phyloP scores from a whole-genome alignment of 306 rosid genomes.

The Ammopiptanthus mongolicus region DNA sequence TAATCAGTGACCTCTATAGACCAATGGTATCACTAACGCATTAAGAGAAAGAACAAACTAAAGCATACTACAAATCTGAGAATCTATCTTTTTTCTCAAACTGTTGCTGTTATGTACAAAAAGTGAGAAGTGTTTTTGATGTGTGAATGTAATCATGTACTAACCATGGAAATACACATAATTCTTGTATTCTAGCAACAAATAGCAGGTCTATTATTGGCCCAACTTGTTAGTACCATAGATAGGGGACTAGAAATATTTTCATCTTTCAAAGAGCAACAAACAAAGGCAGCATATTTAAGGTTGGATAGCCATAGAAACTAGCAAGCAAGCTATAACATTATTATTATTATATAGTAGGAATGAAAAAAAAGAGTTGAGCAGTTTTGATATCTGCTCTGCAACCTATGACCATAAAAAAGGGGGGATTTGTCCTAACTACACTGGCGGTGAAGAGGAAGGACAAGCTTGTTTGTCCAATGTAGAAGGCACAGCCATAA shows the following conservation, averaged over 20 bases:
- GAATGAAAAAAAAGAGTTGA: too few relatives aligned
- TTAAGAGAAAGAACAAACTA: not conserved
- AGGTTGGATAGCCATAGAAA: not conserved
- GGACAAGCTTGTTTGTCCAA: not conserved
- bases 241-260: not conserved
- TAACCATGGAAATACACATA: not conserved
- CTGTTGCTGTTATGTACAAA: not conserved
- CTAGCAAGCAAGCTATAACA: not conserved
- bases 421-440: not conserved
- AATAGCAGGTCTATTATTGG: not conserved
- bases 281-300: not conserved
- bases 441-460: not conserved
- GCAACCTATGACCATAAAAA: not conserved
- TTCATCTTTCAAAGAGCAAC: not conserved
- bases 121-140: not conserved
- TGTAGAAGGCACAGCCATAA: not conserved
- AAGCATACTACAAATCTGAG: too few relatives aligned
- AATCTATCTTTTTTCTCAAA: not conserved
- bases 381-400: not conserved
- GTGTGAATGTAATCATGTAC: not conserved
- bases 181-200: not conserved
- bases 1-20: not conserved
- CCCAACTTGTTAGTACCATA: not conserved
- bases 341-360: too few relatives aligned
- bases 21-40: not conserved